These are phyloP conservation scores for Elsinoe necatrix DNA, from an alignment of 2,329 filamentous ascomycete genomes.

Conservation along the genomic window DNA sequence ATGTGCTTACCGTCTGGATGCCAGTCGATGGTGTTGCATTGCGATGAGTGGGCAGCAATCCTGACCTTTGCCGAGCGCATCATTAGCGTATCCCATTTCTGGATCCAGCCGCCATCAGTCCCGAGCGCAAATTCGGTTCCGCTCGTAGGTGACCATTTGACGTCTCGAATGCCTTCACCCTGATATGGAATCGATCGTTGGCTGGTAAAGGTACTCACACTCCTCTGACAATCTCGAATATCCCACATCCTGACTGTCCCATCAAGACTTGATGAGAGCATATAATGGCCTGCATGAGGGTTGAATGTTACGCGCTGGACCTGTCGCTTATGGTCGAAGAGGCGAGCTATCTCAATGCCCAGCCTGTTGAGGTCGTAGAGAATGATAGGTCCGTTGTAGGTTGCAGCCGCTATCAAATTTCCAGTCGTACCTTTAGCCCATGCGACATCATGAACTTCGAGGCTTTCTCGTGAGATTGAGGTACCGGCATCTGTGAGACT, in stretches of 20 bases:
- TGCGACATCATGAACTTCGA: constrained; percentile 58
- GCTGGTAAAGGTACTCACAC: constrained; percentile 46
- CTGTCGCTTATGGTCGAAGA: constrained; percentile 57
- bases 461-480: constrained; percentile 43
- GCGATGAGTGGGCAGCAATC: constrained; percentile 50
- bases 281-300: constrained; percentile 50
- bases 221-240: constrained; percentile 46
- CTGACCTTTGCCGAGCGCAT: constrained; percentile 49
- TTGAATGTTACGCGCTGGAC: constrained; percentile 60
- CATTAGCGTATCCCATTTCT: constrained; percentile 56
- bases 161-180: constrained; percentile 54
- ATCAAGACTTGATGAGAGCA: constrained; percentile 58
- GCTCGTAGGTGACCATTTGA: constrained; percentile 57
- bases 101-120: constrained; percentile 55
- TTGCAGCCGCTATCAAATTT: constrained; percentile 55
- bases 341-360: constrained; percentile 51
- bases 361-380: constrained; percentile 56
- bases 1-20: constrained; percentile 59
- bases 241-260: constrained; percentile 58
- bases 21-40: constrained; percentile 57
- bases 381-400: constrained; percentile 56
- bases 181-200: constrained; percentile 48
- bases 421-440: constrained; percentile 57
- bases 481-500: constrained; percentile 15
- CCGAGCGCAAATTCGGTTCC: constrained; percentile 55